Conservation (phyloP, 2,329 filamentous ascomycete genomes). For the Grosmannia serpens region DNA sequence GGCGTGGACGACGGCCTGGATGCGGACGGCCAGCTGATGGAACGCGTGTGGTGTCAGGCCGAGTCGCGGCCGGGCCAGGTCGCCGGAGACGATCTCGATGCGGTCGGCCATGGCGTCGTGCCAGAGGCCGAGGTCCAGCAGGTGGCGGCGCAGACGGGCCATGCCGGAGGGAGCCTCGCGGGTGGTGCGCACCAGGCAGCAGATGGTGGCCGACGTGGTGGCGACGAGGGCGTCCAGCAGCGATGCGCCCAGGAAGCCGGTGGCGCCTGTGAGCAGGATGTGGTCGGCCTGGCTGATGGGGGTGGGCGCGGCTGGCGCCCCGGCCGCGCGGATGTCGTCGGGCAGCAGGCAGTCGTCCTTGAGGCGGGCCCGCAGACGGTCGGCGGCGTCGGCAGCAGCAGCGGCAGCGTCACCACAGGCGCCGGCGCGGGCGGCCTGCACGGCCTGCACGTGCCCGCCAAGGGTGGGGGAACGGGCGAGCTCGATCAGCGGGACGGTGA, state of each 20-base stretch:
- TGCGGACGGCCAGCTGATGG: constrained; percentile 48
- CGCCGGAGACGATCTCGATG: constrained; percentile 63
- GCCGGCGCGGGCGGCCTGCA: constrained; percentile 60
- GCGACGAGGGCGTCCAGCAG: constrained; percentile 58
- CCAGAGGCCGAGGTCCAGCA: constrained; percentile 72
- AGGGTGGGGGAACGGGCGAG: constrained; percentile 63
- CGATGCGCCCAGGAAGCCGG: constrained; percentile 67
- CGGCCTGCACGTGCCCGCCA: constrained; percentile 58
- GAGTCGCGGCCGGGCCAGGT: constrained; percentile 55
- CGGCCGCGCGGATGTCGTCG: constrained; percentile 45
- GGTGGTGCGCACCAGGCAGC: constrained; percentile 51
- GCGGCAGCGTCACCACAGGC: constrained; percentile 39
- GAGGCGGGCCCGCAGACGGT: constrained; percentile 23
- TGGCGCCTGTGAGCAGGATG: constrained; percentile 62
- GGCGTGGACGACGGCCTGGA: constrained; percentile 67
- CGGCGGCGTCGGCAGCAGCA: not conserved
- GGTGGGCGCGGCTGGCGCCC: not conserved
- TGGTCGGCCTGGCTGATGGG: constrained; percentile 51
- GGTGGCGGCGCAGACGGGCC: constrained; percentile 60
- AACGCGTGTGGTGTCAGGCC: constrained; percentile 57
- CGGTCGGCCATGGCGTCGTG: constrained; percentile 66
- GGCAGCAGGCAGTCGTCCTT: constrained; percentile 34
- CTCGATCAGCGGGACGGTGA: constrained; percentile 58
- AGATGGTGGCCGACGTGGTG: constrained; percentile 54
- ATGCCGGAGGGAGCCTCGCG: constrained; percentile 56